Conservation (phyloP, 805 yeast species). For the Wickerhamiella shivajii region DNA sequence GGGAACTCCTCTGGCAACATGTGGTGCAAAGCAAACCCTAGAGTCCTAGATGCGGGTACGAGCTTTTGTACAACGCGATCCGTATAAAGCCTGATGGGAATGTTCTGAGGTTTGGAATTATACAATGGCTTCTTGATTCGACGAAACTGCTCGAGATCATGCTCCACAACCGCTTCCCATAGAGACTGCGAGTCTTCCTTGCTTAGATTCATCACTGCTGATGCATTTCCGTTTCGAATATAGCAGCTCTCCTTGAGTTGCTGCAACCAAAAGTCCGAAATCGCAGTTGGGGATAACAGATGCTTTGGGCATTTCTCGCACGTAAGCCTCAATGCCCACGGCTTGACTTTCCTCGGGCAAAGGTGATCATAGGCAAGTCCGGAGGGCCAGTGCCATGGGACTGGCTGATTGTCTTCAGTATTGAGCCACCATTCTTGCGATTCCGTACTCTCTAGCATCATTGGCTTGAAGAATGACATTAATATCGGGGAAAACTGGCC, state of each 20-base stretch:
- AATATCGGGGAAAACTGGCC: too few species aligned
- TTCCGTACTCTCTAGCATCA: constrained; percentile 9
- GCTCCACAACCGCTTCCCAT: constrained; percentile 29
- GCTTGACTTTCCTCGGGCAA: constrained; percentile 1
- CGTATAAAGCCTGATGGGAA: constrained; percentile 24
- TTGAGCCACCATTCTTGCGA: constrained; percentile 15
- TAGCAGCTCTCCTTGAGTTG: constrained; percentile 72
- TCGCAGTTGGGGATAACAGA: constrained; percentile 14
- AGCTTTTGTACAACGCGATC: constrained; percentile 2
- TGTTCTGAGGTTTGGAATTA: constrained; percentile 11
- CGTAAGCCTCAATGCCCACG: neutral
- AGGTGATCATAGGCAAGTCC: constrained; percentile 15
- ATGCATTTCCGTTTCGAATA: constrained; percentile 62
- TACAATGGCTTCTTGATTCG: constrained; percentile 15
- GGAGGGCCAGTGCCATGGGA: constrained; percentile 16
- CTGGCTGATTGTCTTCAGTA: constrained; percentile 2
- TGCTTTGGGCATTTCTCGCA: too few species aligned
- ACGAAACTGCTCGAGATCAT: constrained; percentile 20
- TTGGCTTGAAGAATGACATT: constrained; percentile 12
- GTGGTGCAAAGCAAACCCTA: constrained; percentile 30
- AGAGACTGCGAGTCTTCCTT: constrained; percentile 42
- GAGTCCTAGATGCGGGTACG: constrained; percentile 15
- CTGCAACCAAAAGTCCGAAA: constrained; percentile 51
- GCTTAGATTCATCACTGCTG: constrained; percentile 63
- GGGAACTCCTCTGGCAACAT: constrained; percentile 36